Evolutionary conservation across 1,139 yeast species (phyloP).

Genomic region (Debaryomyces udenii): DNA sequence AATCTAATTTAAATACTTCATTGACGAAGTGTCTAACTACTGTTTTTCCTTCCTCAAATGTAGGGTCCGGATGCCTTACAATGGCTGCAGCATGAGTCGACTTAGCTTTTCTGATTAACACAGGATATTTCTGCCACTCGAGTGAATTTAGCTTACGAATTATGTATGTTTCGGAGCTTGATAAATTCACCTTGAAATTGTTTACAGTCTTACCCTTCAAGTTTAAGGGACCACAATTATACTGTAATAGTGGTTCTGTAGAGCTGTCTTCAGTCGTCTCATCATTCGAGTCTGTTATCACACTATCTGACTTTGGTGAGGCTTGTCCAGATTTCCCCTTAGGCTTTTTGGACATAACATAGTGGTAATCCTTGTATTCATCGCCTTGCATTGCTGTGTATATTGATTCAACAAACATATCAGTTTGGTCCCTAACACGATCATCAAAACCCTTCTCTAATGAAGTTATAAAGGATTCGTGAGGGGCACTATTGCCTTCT

Average conservation of each 20-base stretch:
- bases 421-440: slow-evolving; percentile 55
- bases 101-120: slow-evolving; percentile 64
- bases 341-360: slow-evolving; percentile 16
- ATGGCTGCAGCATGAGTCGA: slow-evolving; percentile 84
- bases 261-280: neutral
- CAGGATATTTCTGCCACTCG: slow-evolving; percentile 71
- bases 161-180: slow-evolving; percentile 51
- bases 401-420: slow-evolving; percentile 60
- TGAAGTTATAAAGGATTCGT: slow-evolving; percentile 16
- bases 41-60: slow-evolving; percentile 66
- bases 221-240: slow-evolving; percentile 15
- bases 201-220: slow-evolving; percentile 17
- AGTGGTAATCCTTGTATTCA: slow-evolving; percentile 23
- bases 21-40: slow-evolving; percentile 69
- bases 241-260: slow-evolving; percentile 1
- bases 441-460: slow-evolving; percentile 23
- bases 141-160: slow-evolving; percentile 59
- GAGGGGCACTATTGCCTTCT: slow-evolving; percentile 11
- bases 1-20: slow-evolving; percentile 27
- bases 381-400: slow-evolving; percentile 55
- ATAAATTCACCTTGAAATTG: slow-evolving; percentile 42
- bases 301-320: neutral
- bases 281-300: neutral
- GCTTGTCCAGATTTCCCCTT: neutral
- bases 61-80: slow-evolving; percentile 56